phyloP scores from a whole-genome alignment of 2,329 filamentous ascomycete genomes.

The Fusarium graminum region DNA sequence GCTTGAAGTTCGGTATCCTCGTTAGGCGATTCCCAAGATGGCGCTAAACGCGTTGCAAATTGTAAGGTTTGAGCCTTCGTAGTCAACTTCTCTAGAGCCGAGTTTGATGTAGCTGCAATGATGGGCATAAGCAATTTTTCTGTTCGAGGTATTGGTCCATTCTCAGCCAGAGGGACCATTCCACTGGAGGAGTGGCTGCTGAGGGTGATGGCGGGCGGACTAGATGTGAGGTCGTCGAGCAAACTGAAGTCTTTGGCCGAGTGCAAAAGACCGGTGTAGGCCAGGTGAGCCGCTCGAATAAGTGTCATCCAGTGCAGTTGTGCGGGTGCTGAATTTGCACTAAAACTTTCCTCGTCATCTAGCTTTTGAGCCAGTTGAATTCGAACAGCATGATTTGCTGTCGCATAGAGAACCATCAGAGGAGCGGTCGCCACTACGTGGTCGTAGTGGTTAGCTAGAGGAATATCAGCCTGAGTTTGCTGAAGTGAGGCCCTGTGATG shows the following conservation, averaged over 20 bases:
- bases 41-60: not conserved
- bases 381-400: slow-evolving; percentile 54
- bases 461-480: slow-evolving; percentile 54
- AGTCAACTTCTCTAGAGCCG: slow-evolving; percentile 19
- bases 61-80: slow-evolving; percentile 14
- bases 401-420: slow-evolving; percentile 59
- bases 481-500: slow-evolving; percentile 56
- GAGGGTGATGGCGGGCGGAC: not conserved
- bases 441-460: slow-evolving; percentile 48
- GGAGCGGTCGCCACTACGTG: slow-evolving; percentile 51
- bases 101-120: slow-evolving; percentile 15
- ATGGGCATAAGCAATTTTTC: slow-evolving; percentile 35
- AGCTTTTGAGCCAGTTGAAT: slow-evolving; percentile 52
- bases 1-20: slow-evolving; percentile 8
- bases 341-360: not conserved
- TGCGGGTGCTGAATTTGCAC: not conserved
- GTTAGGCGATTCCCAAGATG: not conserved
- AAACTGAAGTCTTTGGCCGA: not conserved
- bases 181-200: not conserved
- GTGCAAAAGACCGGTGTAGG: slow-evolving; percentile 30
- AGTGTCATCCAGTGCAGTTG: slow-evolving; percentile 44
- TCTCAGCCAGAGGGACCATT: slow-evolving; percentile 10
- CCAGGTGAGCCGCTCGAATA: slow-evolving; percentile 37
- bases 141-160: slow-evolving; percentile 17
- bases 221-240: not conserved